A percentile compares a stretch with the other conserved stretches of the same genome.
phyloP scores from a whole-genome alignment of 23 red algal genomes.

The Cyanidioschyzon merolae region DNA sequence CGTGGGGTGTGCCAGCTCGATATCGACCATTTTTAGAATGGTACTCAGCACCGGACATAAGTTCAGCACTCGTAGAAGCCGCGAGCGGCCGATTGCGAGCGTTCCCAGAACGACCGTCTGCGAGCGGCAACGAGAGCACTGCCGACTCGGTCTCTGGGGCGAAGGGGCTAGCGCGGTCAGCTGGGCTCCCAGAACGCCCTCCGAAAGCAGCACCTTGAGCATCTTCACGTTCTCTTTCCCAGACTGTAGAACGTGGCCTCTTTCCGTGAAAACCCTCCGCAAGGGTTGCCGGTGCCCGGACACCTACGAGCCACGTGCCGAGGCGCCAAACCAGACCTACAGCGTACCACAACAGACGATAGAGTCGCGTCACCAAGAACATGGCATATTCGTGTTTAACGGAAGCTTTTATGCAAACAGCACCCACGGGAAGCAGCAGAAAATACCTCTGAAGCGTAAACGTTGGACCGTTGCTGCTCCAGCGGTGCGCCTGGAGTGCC shows the following conservation, averaged over 20 bases:
- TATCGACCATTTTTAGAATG: neutral
- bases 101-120: neutral
- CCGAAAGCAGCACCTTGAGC: neutral
- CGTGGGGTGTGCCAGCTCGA: neutral
- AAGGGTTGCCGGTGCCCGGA: neutral
- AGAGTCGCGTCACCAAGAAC: neutral
- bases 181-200: neutral
- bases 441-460: too few species aligned
- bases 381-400: neutral
- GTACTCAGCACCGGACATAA: neutral
- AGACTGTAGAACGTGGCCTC: neutral
- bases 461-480: too few species aligned
- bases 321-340: neutral
- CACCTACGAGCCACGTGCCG: neutral
- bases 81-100: neutral
- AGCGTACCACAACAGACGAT: neutral
- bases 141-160: neutral
- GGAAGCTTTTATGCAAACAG: neutral
- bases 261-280: neutral
- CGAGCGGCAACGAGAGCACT: neutral
- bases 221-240: neutral
- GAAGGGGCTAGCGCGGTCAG: neutral
- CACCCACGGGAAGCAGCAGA: too few species aligned
- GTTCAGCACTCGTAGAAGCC: neutral
- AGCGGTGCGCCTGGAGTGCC: too few species aligned